phyloP scores from a whole-genome alignment of 768 basidiomycete genomes.

The Lepiota brunneoincarnata region DNA sequence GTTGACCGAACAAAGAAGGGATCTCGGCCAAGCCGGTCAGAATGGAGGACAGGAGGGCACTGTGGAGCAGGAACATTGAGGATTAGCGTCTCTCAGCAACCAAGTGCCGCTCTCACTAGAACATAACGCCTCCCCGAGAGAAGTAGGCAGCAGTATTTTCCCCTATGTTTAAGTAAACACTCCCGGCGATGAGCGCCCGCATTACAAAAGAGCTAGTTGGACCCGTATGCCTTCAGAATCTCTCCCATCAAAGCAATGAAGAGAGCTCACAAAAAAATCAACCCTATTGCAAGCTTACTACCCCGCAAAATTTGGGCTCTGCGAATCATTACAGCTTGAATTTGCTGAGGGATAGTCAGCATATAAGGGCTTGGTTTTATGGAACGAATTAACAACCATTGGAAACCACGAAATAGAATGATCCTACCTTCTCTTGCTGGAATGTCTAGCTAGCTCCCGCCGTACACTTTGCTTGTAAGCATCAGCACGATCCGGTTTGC shows the following conservation, averaged over 20 bases:
- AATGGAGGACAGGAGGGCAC: constrained; percentile 57
- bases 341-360: constrained; percentile 43
- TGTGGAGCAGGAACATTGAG: constrained; percentile 24
- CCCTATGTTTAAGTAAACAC: constrained; percentile 57
- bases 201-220: constrained; percentile 47
- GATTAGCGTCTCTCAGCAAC: no score
- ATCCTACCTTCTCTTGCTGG: constrained; percentile 24
- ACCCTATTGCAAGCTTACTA: constrained; percentile 31
- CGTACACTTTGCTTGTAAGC: constrained; percentile 44
- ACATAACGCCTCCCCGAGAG: constrained; percentile 69
- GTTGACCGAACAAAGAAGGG: constrained; percentile 57
- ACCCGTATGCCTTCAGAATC: not conserved
- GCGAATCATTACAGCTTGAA: constrained; percentile 39
- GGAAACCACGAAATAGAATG: no score
- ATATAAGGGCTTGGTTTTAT: constrained; percentile 47
- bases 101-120: constrained; percentile 68
- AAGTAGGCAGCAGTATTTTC: constrained; percentile 58
- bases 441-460: constrained; percentile 51
- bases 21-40: constrained; percentile 67
- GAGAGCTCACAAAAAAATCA: constrained; percentile 29
- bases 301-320: constrained; percentile 45
- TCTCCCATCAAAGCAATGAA: not conserved
- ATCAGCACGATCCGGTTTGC: constrained; percentile 33
- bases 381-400: no score
- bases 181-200: constrained; percentile 52